Evolutionary conservation across 2,329 filamentous ascomycete genomes (phyloP), one percentile per base, ranked within the genome.

Genomic region (Ceratocystis harringtonii): DNA sequence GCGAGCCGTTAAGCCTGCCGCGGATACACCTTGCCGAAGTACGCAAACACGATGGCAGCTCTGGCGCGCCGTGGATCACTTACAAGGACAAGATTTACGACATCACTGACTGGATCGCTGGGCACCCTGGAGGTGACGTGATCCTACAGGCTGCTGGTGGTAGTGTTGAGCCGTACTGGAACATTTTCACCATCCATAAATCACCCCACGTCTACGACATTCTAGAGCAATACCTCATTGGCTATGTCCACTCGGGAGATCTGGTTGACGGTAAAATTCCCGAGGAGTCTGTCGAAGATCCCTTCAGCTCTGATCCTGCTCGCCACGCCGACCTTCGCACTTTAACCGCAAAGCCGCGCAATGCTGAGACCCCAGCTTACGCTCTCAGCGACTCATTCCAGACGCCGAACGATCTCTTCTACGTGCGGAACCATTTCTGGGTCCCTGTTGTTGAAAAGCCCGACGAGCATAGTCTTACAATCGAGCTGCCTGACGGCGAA

Each of bases 151-250:
- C 85, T 1, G 84, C 83, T 0, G 85, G 85, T 2, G 80, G 81
- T 45, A 81, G 80, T 65, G 81, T 88, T 62, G 85, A 88, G 63
- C 80, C 81, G 0, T 88, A 87, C 73, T 88, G 85, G 85, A 77
- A 86, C 67, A 86, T 88, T 64, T 88, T 88, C 71, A 78, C 80
- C 60, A 87, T 88, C 67, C 85, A 88, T 75, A 84, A 87, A 71
- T 78, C 80, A 19, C 77, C 82, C 52, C 82, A 88, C 67, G 84
- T 88, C 5, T 79, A 80, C 67, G 82, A 86, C 62, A 85, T 88
- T 50, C 76, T 88, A 0, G 78, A 82, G n/a, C 79, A 84, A 69
- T 88, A 84, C 70, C 75, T 80, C 30, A 84, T 88, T 60, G 85
- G 85, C 32, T 80, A 79, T 60, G 78, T 88, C 2, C 80, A 87